phyloP scores from a whole-genome alignment of 2,329 filamentous ascomycete species.

The Gnomoniopsis sp. region DNA sequence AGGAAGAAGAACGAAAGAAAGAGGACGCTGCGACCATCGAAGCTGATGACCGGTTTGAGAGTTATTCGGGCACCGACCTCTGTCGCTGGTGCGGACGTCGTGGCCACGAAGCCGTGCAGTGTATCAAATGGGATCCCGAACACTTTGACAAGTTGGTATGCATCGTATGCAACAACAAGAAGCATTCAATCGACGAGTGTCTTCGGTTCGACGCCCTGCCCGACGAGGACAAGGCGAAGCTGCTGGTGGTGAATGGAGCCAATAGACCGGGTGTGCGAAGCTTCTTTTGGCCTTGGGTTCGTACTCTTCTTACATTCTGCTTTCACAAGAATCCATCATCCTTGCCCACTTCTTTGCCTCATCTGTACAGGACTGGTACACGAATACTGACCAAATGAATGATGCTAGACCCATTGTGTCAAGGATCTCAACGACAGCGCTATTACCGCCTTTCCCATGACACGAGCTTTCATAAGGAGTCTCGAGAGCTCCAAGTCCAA shows the following conservation, averaged over 20 bases:
- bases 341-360: too few relatives aligned
- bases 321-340: too few relatives aligned
- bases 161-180: conserved; percentile 4
- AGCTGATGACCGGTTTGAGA: background rate
- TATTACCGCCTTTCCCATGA: background rate
- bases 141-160: conserved; percentile 10
- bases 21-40: background rate
- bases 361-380: background rate
- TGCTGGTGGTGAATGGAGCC: conserved; percentile 2
- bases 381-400: background rate
- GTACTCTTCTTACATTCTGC: background rate
- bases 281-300: background rate
- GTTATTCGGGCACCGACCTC: conserved; percentile 1
- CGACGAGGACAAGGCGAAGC: background rate
- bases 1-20: background rate
- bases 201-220: background rate
- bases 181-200: conserved; percentile 7
- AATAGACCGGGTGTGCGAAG: conserved; percentile 8
- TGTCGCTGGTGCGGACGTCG: conserved; percentile 8
- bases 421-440: background rate
- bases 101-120: conserved; percentile 6
- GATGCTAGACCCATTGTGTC: background rate
- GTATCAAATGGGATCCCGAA: conserved; percentile 3
- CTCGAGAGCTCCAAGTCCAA: background rate
- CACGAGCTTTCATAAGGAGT: background rate